Percentiles rank a stretch among this genome's conserved stretches.
Evolutionary conservation across 345 rosid genomes (phyloP).

Genomic region (Bruguiera parviflora): DNA sequence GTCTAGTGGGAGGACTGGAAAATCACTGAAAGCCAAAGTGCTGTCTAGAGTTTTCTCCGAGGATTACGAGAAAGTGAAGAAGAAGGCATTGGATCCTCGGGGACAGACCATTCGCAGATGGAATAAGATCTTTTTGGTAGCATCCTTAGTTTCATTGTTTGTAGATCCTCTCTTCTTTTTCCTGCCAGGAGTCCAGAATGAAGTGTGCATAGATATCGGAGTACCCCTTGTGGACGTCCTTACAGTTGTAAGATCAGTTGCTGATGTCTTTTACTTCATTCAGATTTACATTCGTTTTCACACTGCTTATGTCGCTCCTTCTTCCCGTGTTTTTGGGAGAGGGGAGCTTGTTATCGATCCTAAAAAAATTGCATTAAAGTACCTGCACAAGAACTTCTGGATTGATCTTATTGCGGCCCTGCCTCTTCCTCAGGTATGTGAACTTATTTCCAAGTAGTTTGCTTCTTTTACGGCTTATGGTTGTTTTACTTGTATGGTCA

Average conservation of each 20-base stretch:
- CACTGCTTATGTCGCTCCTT: constrained; percentile 79
- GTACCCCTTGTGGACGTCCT: constrained; percentile 56
- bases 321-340: constrained; percentile 88
- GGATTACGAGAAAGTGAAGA: constrained; percentile 58
- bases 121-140: constrained; percentile 68
- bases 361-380: constrained; percentile 53
- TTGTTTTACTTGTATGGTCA: background rate
- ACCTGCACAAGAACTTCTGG: constrained; percentile 58
- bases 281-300: constrained; percentile 67
- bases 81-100: constrained; percentile 71
- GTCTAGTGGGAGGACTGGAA: constrained; percentile 29
- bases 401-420: constrained; percentile 69
- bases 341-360: constrained; percentile 82
- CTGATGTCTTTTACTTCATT: constrained; percentile 65
- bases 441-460: background rate
- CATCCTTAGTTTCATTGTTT: constrained; percentile 69
- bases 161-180: constrained; percentile 81
- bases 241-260: constrained; percentile 57
- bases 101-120: constrained; percentile 56
- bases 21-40: constrained; percentile 62
- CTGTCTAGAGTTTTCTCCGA: constrained; percentile 73
- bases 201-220: constrained; percentile 58
- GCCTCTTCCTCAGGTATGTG: constrained; percentile 84
- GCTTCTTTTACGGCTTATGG: background rate
- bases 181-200: constrained; percentile 49